A percentile compares a stretch with the other conserved stretches of the same genome.
phyloP scores from a whole-genome alignment of 2,329 filamentous ascomycete genomes.

The Ophiostoma tasmaniense region DNA sequence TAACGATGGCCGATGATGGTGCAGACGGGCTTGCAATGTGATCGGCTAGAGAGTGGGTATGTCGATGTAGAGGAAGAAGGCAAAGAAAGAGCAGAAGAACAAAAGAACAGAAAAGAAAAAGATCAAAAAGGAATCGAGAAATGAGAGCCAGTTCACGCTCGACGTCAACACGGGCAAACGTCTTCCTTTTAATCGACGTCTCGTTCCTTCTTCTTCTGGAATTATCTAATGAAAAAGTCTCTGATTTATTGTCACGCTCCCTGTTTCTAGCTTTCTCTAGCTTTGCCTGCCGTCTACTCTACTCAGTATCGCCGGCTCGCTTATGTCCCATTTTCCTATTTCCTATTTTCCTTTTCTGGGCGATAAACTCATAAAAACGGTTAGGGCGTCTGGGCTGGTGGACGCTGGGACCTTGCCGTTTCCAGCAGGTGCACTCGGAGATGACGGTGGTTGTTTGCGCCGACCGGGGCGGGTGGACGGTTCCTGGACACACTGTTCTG shows the following conservation, averaged over 20 bases:
- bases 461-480: slow-evolving; percentile 10
- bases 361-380: neutral
- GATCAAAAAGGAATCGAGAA: neutral
- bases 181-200: neutral
- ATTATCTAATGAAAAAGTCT: neutral
- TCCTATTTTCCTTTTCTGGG: neutral
- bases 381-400: neutral
- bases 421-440: slow-evolving; percentile 15
- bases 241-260: neutral
- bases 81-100: neutral
- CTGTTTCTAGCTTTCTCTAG: neutral
- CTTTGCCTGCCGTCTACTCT: neutral
- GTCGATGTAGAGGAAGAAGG: neutral
- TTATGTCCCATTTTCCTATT: neutral
- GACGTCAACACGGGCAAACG: neutral
- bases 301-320: neutral
- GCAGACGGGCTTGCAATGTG: neutral
- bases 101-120: neutral
- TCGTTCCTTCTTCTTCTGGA: neutral
- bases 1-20: neutral
- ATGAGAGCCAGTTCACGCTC: neutral
- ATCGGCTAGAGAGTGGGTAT: neutral
- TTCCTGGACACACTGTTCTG: neutral
- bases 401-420: slow-evolving; percentile 7
- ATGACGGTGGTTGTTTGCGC: slow-evolving; percentile 16